These are phyloP conservation scores for Aspergillus bertholletiae DNA, from an alignment of 495 filamentous ascomycete genomes.

Conservation along the genomic window DNA sequence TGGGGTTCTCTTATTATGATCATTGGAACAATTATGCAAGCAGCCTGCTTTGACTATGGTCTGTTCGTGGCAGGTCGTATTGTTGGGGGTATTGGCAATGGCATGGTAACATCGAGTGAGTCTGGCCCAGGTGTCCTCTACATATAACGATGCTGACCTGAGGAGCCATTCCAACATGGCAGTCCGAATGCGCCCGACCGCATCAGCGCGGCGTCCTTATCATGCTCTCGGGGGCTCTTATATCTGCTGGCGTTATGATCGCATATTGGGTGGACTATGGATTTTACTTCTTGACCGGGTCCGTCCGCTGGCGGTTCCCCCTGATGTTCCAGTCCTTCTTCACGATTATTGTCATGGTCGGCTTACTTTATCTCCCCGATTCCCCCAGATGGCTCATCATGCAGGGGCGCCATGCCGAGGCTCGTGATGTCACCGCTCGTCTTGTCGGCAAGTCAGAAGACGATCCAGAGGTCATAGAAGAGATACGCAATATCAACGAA, in stretches of 20 bases:
- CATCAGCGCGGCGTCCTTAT: constrained; percentile 24
- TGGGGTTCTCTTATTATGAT: constrained; percentile 39
- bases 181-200: constrained; percentile 37
- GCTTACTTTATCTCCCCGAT: constrained; percentile 34
- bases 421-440: constrained; percentile 30
- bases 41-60: constrained; percentile 15
- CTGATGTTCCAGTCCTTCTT: constrained; percentile 38
- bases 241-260: constrained; percentile 41
- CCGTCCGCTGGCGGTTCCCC: constrained; percentile 35
- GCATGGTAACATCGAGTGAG: constrained; percentile 25
- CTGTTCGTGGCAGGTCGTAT: constrained; percentile 18
- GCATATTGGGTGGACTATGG: constrained; percentile 49
- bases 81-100: constrained; percentile 26
- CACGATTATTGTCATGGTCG: constrained; percentile 27
- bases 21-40: constrained; percentile 43
- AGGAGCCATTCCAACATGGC: constrained; percentile 32
- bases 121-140: background rate
- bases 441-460: constrained; percentile 25
- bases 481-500: constrained; percentile 8
- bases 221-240: constrained; percentile 33
- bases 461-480: constrained; percentile 26
- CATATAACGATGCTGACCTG: background rate
- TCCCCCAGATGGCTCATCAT: constrained; percentile 43
- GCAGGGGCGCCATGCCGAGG: constrained; percentile 33
- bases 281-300: constrained; percentile 35